Evolutionary conservation across 495 filamentous ascomycete genomes (phyloP), one percentile per base, ranked within the genome.

Genomic region (Tuber microsphaerosporum): DNA sequence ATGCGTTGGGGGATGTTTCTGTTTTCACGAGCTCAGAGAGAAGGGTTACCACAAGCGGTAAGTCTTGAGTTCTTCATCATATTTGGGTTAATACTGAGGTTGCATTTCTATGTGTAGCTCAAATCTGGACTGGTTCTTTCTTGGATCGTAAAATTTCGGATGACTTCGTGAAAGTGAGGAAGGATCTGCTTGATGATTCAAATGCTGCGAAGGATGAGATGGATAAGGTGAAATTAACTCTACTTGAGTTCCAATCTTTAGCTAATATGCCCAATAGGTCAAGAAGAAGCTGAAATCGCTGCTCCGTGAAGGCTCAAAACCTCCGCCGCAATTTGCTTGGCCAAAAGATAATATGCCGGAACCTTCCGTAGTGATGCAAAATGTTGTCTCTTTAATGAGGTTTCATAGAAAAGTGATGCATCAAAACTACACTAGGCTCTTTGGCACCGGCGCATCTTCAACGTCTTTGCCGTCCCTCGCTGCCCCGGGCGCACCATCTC

Each of bases 191-290:
- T 10, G 95, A 99, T 83, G 95, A 99, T 82, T 97, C 93, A 1
- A 99, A 99, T 84, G 95, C 95, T n/a, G 95, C 95, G 73, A 99
- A 99, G 84, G 96, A 98, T 84, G 94, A 96, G 80, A 99, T 97
- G 94, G 95, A 99, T 84, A 97, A 96, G 83, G 81, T 82, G 73
- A 65, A 34, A 26, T 56, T 75, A 44, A 34, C 41, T 1, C 41
- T 41, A 14, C 22, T 31, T 71, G 31, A 45, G 42, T 39, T 43
- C 19, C 4, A 19, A 14, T 51, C 43, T 69, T 43, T 44, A 12
- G 43, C 78, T 81, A 69, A 78, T 34, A 43, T 41, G 48, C 51
- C 12, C 22, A 69, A 41, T 20, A 83, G 81, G 95, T 99, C 70
- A 99, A 99, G 87, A 98, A 97, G 88, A 97, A 96, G 89, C 87